Base-by-base conservation (phyloP, 768 basidiomycete genomes). In the Amanita jacksonii region DNA sequence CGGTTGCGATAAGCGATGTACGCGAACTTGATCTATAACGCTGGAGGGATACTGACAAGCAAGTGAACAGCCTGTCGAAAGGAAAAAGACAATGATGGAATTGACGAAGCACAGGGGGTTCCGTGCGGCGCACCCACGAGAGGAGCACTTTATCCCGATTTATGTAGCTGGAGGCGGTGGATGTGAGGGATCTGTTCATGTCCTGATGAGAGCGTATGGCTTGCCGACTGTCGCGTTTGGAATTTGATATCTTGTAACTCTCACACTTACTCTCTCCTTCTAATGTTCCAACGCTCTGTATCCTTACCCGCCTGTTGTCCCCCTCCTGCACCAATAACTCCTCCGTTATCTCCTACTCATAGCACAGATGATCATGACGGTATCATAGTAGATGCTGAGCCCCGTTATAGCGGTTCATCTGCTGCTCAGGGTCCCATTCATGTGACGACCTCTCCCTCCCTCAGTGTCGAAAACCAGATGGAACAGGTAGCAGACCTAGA, bases 81-180 rank as follows among this genome's bases (percentile, higher is more conserved):
- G 82, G 28, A 78, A 75, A 59, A 50, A 70, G 43, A 77, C 74
- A 4, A 57, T 88, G 63, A 46, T 76, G 41, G 59, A 62, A 7
- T 63, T 91, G 46, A 64, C 69, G 7, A 61, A 62, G 33, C 84
- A 88, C 51, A 60, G 65, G 3, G 73, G 73, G 7, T 90, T 85
- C 68, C 70, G 78, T 3, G 54, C 66, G 0, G 74, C 79, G 20
- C 84, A 92, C 52, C 88, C 86, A 1, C 70, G 81, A 2, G 78
- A 79, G 50, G 88, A 92, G 22, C 87, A 90, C 54, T 85, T 90
- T 53, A 67, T 89, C 12, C 87, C 88, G 8, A 49, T 90, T 12
- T 85, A 87, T 56, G 68, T 88, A 32, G 84, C 81, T 3, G 81
- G 77, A 2, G 86, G 83, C 3, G 86, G 83, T 6, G 80, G 78